Percentiles rank a stretch among this genome's conserved stretches.
These are phyloP conservation scores for Hyphodiscus sp. DNA, from an alignment of 2,329 filamentous ascomycete species.

Conservation along the genomic window DNA sequence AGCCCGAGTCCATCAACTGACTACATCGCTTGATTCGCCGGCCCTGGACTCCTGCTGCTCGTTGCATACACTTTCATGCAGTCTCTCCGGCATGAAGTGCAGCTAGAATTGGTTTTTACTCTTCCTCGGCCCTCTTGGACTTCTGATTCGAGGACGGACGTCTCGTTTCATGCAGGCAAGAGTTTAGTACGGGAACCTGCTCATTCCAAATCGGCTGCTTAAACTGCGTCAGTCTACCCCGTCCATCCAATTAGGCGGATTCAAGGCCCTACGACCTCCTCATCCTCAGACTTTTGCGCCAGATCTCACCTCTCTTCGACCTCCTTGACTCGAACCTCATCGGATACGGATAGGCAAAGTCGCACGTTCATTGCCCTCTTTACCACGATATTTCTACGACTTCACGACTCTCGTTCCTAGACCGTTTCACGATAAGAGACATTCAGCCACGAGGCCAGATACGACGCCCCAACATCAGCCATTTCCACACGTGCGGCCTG, in stretches of 20 bases:
- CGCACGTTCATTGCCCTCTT: not conserved
- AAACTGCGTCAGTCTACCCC: not conserved
- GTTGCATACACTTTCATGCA: conserved; percentile 3
- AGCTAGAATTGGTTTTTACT: not conserved
- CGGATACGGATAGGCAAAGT: not conserved
- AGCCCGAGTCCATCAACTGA: not conserved
- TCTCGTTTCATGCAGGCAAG: not conserved
- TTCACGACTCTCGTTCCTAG: not conserved
- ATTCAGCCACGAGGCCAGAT: not conserved
- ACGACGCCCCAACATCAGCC: not conserved
- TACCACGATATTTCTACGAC: not conserved
- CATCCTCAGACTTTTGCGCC: not conserved
- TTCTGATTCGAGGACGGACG: not conserved
- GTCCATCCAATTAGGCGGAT: not conserved
- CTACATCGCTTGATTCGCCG: not conserved
- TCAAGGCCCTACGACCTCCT: not conserved
- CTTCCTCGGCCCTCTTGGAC: not conserved
- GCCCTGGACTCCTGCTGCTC: not conserved
- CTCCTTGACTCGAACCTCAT: not conserved
- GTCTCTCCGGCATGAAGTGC: not conserved
- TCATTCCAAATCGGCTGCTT: not conserved
- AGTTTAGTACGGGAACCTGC: not conserved
- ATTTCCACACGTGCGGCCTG: not conserved
- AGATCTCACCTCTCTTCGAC: not conserved
- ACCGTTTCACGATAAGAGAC: not conserved